A percentile compares a stretch with the other conserved stretches of the same genome.
These are phyloP conservation scores for Elongisporangium prolatum DNA, from an alignment of 352 stramenopile species.

Conservation along the genomic window DNA sequence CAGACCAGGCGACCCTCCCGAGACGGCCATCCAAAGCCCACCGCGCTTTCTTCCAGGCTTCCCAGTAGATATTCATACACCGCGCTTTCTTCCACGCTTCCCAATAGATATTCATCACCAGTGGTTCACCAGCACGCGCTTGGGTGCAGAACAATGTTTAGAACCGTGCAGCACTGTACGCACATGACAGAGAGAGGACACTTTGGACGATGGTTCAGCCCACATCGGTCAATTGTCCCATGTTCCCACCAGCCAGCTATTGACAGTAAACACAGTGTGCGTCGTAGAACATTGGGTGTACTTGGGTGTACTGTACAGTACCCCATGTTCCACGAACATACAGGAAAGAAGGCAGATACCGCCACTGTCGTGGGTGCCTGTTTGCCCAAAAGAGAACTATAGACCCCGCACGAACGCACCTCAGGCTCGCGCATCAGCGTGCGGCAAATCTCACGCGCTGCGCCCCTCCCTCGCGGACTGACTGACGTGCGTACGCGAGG, in stretches of 20 bases:
- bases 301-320: too few relatives aligned
- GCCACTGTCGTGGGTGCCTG: background rate
- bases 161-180: background rate
- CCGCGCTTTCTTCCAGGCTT: too few relatives aligned
- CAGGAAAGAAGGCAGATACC: background rate
- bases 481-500: background rate
- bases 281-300: conserved; percentile 1
- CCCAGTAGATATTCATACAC: too few relatives aligned
- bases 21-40: background rate
- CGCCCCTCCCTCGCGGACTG: background rate
- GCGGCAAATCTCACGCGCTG: background rate
- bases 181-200: background rate
- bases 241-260: background rate
- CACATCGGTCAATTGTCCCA: background rate
- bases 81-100: background rate
- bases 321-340: conserved; percentile 10
- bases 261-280: background rate
- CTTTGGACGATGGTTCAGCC: background rate
- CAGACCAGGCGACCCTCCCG: background rate
- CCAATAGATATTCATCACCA: background rate
- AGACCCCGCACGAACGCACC: background rate
- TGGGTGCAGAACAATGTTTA: background rate
- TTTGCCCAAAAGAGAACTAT: background rate
- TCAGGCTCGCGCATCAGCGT: background rate
- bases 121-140: background rate